phyloP scores from a whole-genome alignment of 164 flowering plant species.

The Umbellularia californica region DNA sequence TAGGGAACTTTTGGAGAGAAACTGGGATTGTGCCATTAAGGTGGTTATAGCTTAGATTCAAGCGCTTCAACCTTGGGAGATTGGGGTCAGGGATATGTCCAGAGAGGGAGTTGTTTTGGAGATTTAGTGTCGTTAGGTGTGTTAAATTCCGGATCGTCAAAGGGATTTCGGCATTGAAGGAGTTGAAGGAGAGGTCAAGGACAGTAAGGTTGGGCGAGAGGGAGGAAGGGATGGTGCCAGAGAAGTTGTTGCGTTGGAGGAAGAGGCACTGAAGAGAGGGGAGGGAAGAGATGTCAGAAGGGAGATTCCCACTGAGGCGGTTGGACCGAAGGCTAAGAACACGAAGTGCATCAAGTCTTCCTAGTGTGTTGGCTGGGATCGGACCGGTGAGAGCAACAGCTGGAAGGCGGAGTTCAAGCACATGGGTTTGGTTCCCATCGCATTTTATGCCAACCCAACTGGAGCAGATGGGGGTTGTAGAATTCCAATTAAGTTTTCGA shows the following conservation, averaged over 20 bases:
- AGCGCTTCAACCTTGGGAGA: conserved; percentile 34
- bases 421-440: conserved; percentile 27
- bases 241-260: conserved; percentile 69
- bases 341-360: conserved; percentile 48
- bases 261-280: conserved; percentile 54
- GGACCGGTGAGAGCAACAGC: conserved; percentile 49
- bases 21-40: conserved; percentile 57
- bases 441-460: conserved; percentile 65
- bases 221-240: conserved; percentile 57
- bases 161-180: conserved; percentile 63
- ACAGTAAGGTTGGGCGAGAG: conserved; percentile 45
- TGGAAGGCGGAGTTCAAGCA: conserved; percentile 46
- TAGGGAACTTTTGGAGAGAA: conserved; percentile 39
- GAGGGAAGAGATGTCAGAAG: conserved; percentile 62
- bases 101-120: conserved; percentile 49
- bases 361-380: conserved; percentile 48
- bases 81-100: conserved; percentile 48
- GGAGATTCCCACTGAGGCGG: conserved; percentile 54
- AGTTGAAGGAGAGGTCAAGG: conserved; percentile 71
- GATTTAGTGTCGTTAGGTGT: conserved; percentile 30
- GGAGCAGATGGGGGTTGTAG: conserved; percentile 36
- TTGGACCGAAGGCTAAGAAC: conserved; percentile 80
- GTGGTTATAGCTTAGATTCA: conserved; percentile 54
- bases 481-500: conserved; percentile 54
- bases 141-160: conserved; percentile 43